Evolutionary conservation across 116 monocot genomes (phyloP), one percentile per base, ranked within the genome.

Genomic region (Cymodocea nodosa): DNA sequence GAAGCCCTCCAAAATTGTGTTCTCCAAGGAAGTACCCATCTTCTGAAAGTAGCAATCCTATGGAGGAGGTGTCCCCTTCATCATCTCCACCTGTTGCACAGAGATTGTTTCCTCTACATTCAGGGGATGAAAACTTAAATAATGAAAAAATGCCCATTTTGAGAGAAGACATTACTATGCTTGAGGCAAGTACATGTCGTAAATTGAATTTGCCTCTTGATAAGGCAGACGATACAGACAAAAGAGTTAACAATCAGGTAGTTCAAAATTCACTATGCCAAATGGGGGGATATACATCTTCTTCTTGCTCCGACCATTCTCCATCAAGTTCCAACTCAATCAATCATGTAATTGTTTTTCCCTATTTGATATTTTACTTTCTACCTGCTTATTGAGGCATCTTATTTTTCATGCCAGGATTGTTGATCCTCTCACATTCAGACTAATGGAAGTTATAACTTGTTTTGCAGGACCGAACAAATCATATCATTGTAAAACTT

Each of bases 1-100:
- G 81, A 17, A 84, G 81, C 53, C 86, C 82, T 37, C 79, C 77
- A 6, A 88, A 92, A 59, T 34, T 84, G 60, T 75, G 75, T 60
- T 88, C 81, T 51, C 67, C 74, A 3, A 62, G 65, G 39, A 99
- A 89, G 69, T 89, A 89, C 79, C 67, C 86, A 5, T 99, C 92
- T n/a, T 99, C 98, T 34, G 98, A 89, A 62, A 99, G 98, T 70
- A 99, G 98, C 49, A 92, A 92, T 62, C 92, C 92, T 2, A 82
- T 89, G 76, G 98, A 92, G 35, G 98, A 92, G 44, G 77, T 84
- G 69, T 91, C 91, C 13, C 88, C 89, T 48, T 85, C 98, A 2
- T 89, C 98, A 9, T 94, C 94, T 52, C 98, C 98, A 37, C 98
- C 89, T 62, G 70, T 89, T 40, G 83, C 73, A 4, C 79, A 78